These are phyloP conservation scores for Heterobasidion irregulare DNA, from an alignment of 1,284 basidiomycete species.

Conservation along the genomic window DNA sequence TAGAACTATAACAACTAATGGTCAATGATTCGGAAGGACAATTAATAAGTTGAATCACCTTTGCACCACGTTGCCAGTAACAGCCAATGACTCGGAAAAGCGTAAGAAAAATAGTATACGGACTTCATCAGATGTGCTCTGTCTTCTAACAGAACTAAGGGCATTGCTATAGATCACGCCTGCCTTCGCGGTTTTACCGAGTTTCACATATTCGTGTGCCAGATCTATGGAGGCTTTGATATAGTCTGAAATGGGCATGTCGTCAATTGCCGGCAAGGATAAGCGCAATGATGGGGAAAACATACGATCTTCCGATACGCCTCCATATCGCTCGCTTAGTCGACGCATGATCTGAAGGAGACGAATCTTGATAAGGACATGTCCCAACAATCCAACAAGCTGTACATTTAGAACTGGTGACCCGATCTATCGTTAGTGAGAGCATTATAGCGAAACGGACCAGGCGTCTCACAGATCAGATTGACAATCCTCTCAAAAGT, in stretches of 20 bases:
- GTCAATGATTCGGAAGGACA: background rate
- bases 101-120: slow-evolving; percentile 52
- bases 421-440: background rate
- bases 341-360: slow-evolving; percentile 21
- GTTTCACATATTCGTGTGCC: slow-evolving; percentile 67
- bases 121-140: slow-evolving; percentile 37
- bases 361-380: slow-evolving; percentile 35
- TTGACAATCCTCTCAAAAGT: slow-evolving; percentile 38
- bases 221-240: slow-evolving; percentile 60
- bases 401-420: slow-evolving; percentile 50
- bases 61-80: slow-evolving; percentile 48
- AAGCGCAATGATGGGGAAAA: background rate
- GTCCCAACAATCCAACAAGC: slow-evolving; percentile 58
- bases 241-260: slow-evolving; percentile 38
- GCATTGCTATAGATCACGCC: slow-evolving; percentile 52
- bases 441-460: background rate
- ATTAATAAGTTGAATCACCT: slow-evolving; percentile 31
- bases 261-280: background rate
- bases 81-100: slow-evolving; percentile 59
- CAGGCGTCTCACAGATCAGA: slow-evolving; percentile 24
- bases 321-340: slow-evolving; percentile 18
- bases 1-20: slow-evolving; percentile 3
- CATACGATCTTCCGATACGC: slow-evolving; percentile 4
- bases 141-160: slow-evolving; percentile 34
- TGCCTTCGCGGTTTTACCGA: slow-evolving; percentile 71